phyloP scores from a whole-genome alignment of 257 asterid genomes.

The Solanum tarijense region DNA sequence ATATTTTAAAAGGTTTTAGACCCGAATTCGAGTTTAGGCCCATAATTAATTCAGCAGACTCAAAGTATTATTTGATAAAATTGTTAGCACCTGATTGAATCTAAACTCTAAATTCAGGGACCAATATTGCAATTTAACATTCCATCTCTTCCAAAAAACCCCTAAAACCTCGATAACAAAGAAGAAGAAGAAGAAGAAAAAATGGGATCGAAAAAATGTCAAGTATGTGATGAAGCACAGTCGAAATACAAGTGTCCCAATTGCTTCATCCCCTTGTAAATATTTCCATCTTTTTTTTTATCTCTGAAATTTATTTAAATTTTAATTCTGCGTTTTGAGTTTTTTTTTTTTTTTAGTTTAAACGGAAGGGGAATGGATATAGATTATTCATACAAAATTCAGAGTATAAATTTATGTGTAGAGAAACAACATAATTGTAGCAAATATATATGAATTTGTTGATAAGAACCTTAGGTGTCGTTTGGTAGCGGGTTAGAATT shows the following conservation, averaged over 20 bases:
- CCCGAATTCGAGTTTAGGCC: neutral
- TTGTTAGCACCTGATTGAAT: neutral
- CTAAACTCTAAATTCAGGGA: neutral
- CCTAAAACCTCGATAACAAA: neutral
- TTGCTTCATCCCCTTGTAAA: conserved; percentile 66
- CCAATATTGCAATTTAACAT: neutral
- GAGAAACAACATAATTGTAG: neutral
- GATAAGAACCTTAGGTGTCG: neutral
- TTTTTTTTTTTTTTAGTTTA: neutral
- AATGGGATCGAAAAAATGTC: conserved; percentile 54
- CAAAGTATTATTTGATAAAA: neutral
- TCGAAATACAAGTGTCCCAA: conserved; percentile 88
- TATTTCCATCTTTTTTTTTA: neutral
- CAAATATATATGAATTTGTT: neutral
- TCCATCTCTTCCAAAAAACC: neutral
- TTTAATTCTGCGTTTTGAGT: neutral
- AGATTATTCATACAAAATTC: neutral
- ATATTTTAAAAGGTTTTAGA: neutral
- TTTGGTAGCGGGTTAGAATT: too few relatives aligned
- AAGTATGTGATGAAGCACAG: conserved; percentile 52
- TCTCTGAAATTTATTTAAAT: neutral
- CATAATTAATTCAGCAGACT: neutral
- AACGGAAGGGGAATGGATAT: neutral
- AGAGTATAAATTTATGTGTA: neutral
- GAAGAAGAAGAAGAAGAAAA: neutral